These are phyloP conservation scores for Volvox reticuliferus DNA, from an alignment of 139 green algal species.

Conservation along the genomic window DNA sequence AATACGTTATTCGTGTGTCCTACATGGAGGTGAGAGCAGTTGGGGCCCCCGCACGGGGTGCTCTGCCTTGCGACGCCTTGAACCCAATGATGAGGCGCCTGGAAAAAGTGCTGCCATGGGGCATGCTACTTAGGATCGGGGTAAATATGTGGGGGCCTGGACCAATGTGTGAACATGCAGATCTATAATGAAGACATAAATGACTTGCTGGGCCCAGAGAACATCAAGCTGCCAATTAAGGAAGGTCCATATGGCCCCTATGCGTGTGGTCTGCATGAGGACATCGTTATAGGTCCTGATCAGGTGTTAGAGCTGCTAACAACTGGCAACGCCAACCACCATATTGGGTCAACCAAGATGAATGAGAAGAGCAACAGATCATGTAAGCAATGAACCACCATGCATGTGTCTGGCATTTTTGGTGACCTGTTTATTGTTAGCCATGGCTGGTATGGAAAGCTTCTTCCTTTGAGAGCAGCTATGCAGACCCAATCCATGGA, in stretches of 20 bases:
- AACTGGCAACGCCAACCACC: constrained; percentile 80
- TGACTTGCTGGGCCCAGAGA: constrained; percentile 89
- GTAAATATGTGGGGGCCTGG: no score
- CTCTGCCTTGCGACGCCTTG: no score
- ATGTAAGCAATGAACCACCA: constrained; percentile 68
- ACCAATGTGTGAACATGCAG: constrained; percentile 56
- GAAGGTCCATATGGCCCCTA: constrained; percentile 88
- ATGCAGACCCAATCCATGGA: background rate
- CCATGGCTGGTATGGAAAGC: no score
- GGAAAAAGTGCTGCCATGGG: no score
- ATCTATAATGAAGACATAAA: constrained; percentile 99
- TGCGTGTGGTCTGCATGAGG: constrained; percentile 93
- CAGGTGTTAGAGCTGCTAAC: constrained; percentile 88
- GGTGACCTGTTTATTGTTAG: no score
- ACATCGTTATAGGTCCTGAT: constrained; percentile 89
- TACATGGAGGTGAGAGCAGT: constrained; percentile 94
- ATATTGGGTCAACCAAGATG: constrained; percentile 97
- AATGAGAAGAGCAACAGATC: constrained; percentile 91
- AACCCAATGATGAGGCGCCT: no score
- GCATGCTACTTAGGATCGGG: no score
- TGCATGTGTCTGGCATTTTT: no score
- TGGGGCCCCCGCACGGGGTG: background rate
- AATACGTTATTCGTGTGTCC: constrained; percentile 96
- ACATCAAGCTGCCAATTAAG: constrained; percentile 88
- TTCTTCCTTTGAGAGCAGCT: no score